Evolutionary conservation across 805 yeast species (phyloP).

Genomic region (Candida ulmi): DNA sequence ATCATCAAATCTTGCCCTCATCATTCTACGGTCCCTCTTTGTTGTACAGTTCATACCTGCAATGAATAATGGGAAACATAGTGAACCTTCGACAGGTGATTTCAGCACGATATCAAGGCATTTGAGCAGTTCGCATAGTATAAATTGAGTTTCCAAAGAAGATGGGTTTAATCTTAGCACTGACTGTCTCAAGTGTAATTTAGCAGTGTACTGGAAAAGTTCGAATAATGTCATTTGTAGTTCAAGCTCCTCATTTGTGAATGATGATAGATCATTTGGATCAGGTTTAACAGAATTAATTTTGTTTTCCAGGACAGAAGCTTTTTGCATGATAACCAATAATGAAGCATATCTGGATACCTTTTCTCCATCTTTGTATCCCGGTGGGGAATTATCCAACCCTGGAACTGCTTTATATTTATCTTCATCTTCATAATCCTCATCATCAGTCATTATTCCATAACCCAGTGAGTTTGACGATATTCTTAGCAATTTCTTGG

Average conservation of each 20-base stretch:
- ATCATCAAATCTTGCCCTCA: constrained; percentile 47
- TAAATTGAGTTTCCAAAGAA: constrained; percentile 55
- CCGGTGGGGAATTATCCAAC: constrained; percentile 16
- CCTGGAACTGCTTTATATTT: constrained; percentile 17
- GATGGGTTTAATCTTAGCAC: constrained; percentile 56
- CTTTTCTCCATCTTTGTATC: constrained; percentile 17
- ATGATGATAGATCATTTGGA: constrained; percentile 35
- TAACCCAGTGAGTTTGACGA: constrained; percentile 23
- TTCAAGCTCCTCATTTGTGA: constrained; percentile 45
- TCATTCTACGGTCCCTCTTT: constrained; percentile 42
- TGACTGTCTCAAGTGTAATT: constrained; percentile 61
- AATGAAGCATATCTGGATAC: constrained; percentile 29
- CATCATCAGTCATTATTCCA: constrained; percentile 21
- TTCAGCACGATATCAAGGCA: constrained; percentile 59
- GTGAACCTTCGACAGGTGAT: constrained; percentile 62
- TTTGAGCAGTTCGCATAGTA: constrained; percentile 47
- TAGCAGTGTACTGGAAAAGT: constrained; percentile 62
- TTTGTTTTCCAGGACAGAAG: constrained; percentile 39
- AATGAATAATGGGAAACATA: constrained; percentile 73
- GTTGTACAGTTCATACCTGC: constrained; percentile 67
- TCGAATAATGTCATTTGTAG: constrained; percentile 68
- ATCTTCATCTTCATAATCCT: constrained; percentile 9
- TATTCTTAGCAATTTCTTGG: constrained; percentile 32
- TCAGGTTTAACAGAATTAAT: constrained; percentile 51
- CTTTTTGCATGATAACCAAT: constrained; percentile 28